Evolutionary conservation across 2,329 filamentous ascomycete genomes (phyloP).

Genomic region (Trichoderma gracile): DNA sequence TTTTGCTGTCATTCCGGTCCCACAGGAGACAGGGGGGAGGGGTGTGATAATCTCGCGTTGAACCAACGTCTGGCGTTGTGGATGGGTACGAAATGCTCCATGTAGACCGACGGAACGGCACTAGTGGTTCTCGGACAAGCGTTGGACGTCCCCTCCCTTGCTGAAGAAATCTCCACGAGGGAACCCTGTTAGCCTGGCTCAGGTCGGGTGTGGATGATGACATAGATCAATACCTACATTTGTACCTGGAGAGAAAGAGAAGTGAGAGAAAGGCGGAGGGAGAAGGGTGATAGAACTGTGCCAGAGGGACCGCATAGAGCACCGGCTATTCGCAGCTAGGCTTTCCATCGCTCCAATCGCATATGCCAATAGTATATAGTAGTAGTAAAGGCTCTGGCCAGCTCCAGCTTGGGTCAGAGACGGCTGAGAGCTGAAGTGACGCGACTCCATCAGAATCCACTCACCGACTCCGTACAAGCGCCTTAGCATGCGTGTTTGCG

Average conservation of each 20-base stretch:
- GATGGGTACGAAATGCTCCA: neutral
- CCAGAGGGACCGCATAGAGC: neutral
- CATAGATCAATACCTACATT: neutral
- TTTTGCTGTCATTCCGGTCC: neutral
- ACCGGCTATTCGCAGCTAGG: neutral
- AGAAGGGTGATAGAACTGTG: conserved; percentile 1
- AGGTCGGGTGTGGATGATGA: conserved; percentile 7
- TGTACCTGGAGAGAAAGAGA: too few relatives aligned
- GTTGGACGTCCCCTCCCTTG: conserved; percentile 4
- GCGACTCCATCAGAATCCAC: conserved; percentile 16
- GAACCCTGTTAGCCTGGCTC: conserved; percentile 23
- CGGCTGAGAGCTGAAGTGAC: conserved; percentile 14
- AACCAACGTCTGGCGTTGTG: neutral
- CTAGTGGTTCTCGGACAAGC: neutral
- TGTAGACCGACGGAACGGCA: neutral
- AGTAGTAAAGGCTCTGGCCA: neutral
- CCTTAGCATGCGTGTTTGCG: conserved; percentile 1
- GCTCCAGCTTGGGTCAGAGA: neutral
- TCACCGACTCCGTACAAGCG: conserved; percentile 8
- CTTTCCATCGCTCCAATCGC: neutral
- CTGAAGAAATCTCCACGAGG: conserved; percentile 21
- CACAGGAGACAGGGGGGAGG: neutral
- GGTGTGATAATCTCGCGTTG: conserved; percentile 15
- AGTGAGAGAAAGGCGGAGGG: neutral
- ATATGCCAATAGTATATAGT: neutral